phyloP scores from a whole-genome alignment of 1,284 basidiomycete genomes.

The Dichomitus squalens region DNA sequence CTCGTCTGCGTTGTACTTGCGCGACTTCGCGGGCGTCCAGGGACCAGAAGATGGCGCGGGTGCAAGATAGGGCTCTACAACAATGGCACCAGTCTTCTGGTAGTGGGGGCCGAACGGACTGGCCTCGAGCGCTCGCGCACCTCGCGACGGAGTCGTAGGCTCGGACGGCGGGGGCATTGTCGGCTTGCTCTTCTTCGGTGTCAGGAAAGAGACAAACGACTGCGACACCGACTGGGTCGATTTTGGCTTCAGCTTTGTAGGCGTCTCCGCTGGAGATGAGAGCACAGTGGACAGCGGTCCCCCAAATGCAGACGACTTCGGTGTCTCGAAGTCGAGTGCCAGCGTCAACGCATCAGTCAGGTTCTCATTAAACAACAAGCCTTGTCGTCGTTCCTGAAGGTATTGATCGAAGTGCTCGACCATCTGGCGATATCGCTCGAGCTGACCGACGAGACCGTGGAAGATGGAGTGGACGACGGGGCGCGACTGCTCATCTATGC shows the following conservation, averaged over 20 bases:
- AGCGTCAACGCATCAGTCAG: constrained; percentile 86
- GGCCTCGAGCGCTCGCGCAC: constrained; percentile 53
- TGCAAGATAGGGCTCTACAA: constrained; percentile 73
- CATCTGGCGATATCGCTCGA: constrained; percentile 75
- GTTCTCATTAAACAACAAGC: constrained; percentile 91
- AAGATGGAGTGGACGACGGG: constrained; percentile 83
- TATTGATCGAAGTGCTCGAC: constrained; percentile 85
- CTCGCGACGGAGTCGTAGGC: constrained; percentile 45
- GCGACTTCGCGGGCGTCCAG: constrained; percentile 60
- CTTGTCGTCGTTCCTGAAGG: constrained; percentile 84
- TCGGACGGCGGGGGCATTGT: constrained; percentile 37
- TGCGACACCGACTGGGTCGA: constrained; percentile 49
- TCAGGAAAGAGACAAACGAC: constrained; percentile 76
- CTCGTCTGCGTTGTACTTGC: constrained; percentile 57
- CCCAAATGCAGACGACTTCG: constrained; percentile 16
- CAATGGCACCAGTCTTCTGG: constrained; percentile 71
- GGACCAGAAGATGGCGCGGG: constrained; percentile 58
- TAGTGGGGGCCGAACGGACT: constrained; percentile 90
- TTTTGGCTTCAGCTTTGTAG: constrained; percentile 50
- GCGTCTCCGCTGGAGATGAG: constrained; percentile 25
- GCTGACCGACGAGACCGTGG: constrained; percentile 75
- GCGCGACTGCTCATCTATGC: constrained; percentile 68
- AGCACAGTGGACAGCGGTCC: constrained; percentile 6
- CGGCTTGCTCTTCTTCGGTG: constrained; percentile 67
- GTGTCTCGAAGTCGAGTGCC: constrained; percentile 56